These are phyloP conservation scores for Candida sanyaensis DNA, from an alignment of 1,139 yeast species.

Conservation along the genomic window DNA sequence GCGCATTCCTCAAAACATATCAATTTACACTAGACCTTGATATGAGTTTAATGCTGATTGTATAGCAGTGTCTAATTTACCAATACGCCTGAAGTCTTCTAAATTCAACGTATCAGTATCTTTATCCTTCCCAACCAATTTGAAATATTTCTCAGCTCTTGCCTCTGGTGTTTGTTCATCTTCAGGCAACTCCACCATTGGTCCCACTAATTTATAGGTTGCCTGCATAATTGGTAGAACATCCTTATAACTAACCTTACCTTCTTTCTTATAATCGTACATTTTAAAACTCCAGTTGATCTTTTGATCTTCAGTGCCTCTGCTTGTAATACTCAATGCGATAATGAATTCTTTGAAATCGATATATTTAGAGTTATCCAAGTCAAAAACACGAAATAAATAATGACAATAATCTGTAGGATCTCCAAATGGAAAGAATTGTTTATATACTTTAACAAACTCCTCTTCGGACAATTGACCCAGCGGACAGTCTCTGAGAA, in stretches of 20 bases:
- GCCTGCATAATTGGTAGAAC: conserved; percentile 79
- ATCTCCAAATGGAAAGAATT: conserved; percentile 98
- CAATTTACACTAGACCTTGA: conserved; percentile 63
- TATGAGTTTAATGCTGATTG: conserved; percentile 77
- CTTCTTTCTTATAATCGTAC: conserved; percentile 81
- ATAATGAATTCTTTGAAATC: conserved; percentile 93
- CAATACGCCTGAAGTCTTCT: conserved; percentile 82
- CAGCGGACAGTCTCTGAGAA: conserved; percentile 87
- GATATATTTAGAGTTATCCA: conserved; percentile 76
- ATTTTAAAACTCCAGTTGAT: conserved; percentile 84
- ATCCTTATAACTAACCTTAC: conserved; percentile 73
- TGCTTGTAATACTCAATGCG: conserved; percentile 82
- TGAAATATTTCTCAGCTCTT: conserved; percentile 81
- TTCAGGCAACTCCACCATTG: conserved; percentile 89
- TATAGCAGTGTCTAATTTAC: conserved; percentile 81
- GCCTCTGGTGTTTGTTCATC: conserved; percentile 92
- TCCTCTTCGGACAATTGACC: conserved; percentile 89
- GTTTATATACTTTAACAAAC: conserved; percentile 89
- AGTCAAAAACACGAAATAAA: conserved; percentile 87
- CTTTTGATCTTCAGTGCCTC: conserved; percentile 88
- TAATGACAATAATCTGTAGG: conserved; percentile 89
- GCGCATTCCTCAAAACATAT: no score
- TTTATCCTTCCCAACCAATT: conserved; percentile 66
- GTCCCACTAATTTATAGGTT: conserved; percentile 93
- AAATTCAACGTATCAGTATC: conserved; percentile 64